Percentiles rank a stretch among this genome's conserved stretches.
These are phyloP conservation scores for Scytalidium sp. DNA, from an alignment of 2,329 filamentous ascomycete genomes.

Conservation along the genomic window DNA sequence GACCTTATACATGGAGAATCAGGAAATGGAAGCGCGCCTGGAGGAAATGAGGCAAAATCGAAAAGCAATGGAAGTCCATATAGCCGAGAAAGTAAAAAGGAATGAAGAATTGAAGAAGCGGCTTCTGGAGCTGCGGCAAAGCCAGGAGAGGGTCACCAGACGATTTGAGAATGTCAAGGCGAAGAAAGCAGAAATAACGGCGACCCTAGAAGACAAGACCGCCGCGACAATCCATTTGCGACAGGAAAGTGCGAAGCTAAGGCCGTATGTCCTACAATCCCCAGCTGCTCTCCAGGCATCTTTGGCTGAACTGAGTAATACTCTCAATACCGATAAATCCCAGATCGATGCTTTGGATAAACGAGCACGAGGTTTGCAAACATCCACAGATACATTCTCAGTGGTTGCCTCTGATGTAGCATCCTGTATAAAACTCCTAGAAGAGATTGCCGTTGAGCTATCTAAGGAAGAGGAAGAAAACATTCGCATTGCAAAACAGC, in stretches of 20 bases:
- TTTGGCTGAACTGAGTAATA: slow-evolving; percentile 77
- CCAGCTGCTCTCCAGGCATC: slow-evolving; percentile 79
- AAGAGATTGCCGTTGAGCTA: slow-evolving; percentile 82
- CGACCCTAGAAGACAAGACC: slow-evolving; percentile 68
- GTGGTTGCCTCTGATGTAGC: slow-evolving; percentile 83
- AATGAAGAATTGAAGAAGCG: slow-evolving; percentile 85
- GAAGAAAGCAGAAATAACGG: slow-evolving; percentile 74
- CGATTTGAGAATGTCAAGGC: slow-evolving; percentile 79
- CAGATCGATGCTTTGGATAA: slow-evolving; percentile 88
- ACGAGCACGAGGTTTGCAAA: slow-evolving; percentile 84
- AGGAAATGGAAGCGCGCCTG: slow-evolving; percentile 77
- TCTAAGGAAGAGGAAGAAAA: slow-evolving; percentile 90
- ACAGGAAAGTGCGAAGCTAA: slow-evolving; percentile 84
- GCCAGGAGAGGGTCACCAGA: slow-evolving; percentile 79
- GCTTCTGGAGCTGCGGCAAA: slow-evolving; percentile 74
- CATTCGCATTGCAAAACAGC: slow-evolving; percentile 73
- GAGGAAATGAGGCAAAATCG: slow-evolving; percentile 79
- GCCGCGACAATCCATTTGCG: slow-evolving; percentile 67
- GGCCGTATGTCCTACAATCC: slow-evolving; percentile 89
- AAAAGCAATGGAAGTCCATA: slow-evolving; percentile 74
- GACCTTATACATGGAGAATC: slow-evolving; percentile 78
- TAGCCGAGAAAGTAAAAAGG: slow-evolving; percentile 78
- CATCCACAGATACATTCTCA: slow-evolving; percentile 83
- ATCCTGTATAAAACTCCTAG: slow-evolving; percentile 82
- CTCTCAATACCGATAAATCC: slow-evolving; percentile 71